Conservation (phyloP, 805 yeast species). For the Candida andamanensis region DNA sequence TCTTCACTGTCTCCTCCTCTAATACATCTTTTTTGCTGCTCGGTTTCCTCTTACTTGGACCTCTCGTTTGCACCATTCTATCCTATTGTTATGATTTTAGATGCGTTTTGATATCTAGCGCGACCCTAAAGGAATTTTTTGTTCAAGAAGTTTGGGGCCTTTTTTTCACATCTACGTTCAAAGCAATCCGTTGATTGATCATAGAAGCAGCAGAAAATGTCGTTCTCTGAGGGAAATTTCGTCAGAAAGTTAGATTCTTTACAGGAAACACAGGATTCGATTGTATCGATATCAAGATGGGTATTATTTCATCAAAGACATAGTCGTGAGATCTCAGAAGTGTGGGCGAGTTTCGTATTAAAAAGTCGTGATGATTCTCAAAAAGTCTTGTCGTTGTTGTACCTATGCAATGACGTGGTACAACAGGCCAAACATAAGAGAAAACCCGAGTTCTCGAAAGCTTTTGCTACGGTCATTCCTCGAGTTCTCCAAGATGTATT, state of each 20-base stretch:
- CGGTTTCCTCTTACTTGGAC: slow-evolving; percentile 4
- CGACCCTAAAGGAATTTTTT: too few species aligned
- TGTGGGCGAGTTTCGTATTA: slow-evolving; percentile 31
- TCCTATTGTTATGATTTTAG: too few species aligned
- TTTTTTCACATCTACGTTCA: too few species aligned
- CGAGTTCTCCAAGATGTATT: slow-evolving; percentile 30
- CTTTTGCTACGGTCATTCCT: slow-evolving; percentile 51
- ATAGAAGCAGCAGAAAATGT: slow-evolving; percentile 22
- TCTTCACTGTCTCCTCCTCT: background rate
- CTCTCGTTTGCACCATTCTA: slow-evolving; percentile 12
- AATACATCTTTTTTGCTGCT: background rate
- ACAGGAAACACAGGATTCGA: slow-evolving; percentile 43
- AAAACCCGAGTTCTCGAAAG: slow-evolving; percentile 51
- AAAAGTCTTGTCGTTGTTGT: slow-evolving; percentile 55
- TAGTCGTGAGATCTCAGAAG: slow-evolving; percentile 26
- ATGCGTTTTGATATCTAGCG: too few species aligned
- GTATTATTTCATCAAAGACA: slow-evolving; percentile 41
- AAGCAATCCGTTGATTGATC: too few species aligned
- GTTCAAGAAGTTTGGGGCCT: too few species aligned
- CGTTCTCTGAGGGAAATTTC: slow-evolving; percentile 32
- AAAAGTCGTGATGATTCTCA: slow-evolving; percentile 8
- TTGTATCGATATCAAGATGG: slow-evolving; percentile 44
- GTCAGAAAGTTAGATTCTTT: slow-evolving; percentile 30
- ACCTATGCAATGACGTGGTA: slow-evolving; percentile 75
- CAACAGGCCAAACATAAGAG: slow-evolving; percentile 69